A percentile compares a stretch with the other conserved stretches of the same genome.
Conservation (phyloP, 2,329 filamentous ascomycete genomes). For the Cryphonectria japonica region DNA sequence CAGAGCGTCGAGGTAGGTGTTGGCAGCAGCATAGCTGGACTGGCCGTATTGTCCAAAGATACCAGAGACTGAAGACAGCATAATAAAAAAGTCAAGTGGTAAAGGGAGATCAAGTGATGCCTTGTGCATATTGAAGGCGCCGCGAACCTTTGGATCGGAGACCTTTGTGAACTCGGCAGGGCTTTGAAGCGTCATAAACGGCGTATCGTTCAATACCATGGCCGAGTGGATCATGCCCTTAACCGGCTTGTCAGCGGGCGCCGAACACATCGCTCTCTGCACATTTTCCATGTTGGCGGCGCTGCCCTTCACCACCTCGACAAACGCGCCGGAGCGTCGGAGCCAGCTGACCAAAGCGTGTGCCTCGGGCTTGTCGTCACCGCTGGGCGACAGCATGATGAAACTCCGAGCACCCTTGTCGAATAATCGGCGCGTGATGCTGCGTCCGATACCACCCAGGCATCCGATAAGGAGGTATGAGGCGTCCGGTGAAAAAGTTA, state of each 20-base stretch:
- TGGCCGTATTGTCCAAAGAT: conserved; percentile 40
- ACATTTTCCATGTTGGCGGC: conserved; percentile 11
- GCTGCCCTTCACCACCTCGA: conserved; percentile 8
- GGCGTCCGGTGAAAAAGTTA: conserved; percentile 3
- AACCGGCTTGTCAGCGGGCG: not conserved
- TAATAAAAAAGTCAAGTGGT: conserved; percentile 37
- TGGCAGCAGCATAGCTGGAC: conserved; percentile 48
- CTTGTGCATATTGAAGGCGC: conserved; percentile 14
- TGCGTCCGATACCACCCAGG: conserved; percentile 13
- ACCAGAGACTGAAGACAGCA: conserved; percentile 36
- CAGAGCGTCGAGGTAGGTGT: conserved; percentile 44
- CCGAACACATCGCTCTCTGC: not conserved
- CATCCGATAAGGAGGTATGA: conserved; percentile 18
- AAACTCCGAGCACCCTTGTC: conserved; percentile 16
- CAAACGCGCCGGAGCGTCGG: not conserved
- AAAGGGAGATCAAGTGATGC: not conserved
- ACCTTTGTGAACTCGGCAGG: conserved; percentile 16
- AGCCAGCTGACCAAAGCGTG: not conserved
- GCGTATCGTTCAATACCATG: conserved; percentile 14
- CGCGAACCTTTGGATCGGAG: conserved; percentile 6
- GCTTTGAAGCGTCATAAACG: conserved; percentile 10
- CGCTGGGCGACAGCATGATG: conserved; percentile 16
- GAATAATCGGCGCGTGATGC: conserved; percentile 19
- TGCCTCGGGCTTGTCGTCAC: not conserved
- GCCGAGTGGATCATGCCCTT: conserved; percentile 19